Evolutionary conservation across 805 yeast species (phyloP).

Genomic region (Spathaspora boniae): DNA sequence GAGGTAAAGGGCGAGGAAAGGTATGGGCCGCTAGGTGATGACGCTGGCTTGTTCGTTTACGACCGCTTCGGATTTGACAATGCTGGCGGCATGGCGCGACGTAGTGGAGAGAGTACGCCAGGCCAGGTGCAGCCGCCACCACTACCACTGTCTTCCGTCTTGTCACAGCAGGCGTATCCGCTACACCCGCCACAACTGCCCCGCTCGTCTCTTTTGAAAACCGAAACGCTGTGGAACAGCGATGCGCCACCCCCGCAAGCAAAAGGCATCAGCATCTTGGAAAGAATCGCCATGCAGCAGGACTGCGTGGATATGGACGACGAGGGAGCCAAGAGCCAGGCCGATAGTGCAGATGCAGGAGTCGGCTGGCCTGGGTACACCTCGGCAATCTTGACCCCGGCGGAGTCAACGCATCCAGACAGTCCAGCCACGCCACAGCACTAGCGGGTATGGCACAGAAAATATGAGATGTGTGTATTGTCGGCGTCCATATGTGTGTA

Average conservation of each 20-base stretch:
- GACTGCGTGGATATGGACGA: constrained; percentile 27
- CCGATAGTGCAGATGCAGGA: background rate
- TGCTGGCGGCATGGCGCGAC: constrained; percentile 2
- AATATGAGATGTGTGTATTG: constrained; percentile 1
- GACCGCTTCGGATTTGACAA: background rate
- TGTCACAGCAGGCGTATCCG: too few species aligned
- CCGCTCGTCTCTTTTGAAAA: too few species aligned
- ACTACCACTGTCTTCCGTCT: too few species aligned
- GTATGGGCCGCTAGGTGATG: constrained; percentile 3
- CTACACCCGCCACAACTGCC: too few species aligned
- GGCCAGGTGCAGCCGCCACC: background rate
- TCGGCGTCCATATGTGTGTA: constrained; percentile 1
- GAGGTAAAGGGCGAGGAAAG: background rate
- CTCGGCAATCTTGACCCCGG: constrained; percentile 1
- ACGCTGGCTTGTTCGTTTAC: background rate
- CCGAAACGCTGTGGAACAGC: background rate
- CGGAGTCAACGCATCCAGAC: background rate
- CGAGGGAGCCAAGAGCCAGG: background rate
- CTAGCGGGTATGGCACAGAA: background rate
- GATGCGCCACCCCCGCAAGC: constrained; percentile 2
- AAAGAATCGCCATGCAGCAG: constrained; percentile 37
- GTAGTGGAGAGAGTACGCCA: background rate
- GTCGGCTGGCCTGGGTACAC: background rate
- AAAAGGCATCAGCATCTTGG: constrained; percentile 18
- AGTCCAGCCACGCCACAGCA: background rate